A percentile compares a stretch with the other conserved stretches of the same genome.
phyloP scores from a whole-genome alignment of 345 rosid species.

The Aurinia saxatilis region DNA sequence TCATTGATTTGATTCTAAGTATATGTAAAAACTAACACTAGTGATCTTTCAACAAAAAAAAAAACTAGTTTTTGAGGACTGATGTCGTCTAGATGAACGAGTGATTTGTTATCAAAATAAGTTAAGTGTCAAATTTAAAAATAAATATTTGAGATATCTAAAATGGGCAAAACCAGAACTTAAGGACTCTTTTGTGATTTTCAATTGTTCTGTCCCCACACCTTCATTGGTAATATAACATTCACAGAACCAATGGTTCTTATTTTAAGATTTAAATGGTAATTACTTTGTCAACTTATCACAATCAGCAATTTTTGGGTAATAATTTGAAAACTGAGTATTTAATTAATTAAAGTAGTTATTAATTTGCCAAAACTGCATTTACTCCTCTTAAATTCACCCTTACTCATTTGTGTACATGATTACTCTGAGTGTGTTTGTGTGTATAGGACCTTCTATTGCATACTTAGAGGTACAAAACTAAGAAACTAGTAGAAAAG shows the following conservation, averaged over 20 bases:
- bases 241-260: not conserved
- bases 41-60: no score
- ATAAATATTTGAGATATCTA: not conserved
- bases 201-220: not conserved
- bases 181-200: not conserved
- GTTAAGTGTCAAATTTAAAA: not conserved
- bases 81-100: no score
- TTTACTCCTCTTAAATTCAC: slow-evolving; percentile 3
- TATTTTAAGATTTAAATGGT: not conserved
- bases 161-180: no score
- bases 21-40: no score
- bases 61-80: no score
- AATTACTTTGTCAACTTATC: slow-evolving; percentile 9
- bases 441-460: not conserved
- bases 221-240: not conserved
- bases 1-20: no score
- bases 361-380: slow-evolving; percentile 12
- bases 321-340: not conserved
- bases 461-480: not conserved
- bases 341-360: slow-evolving; percentile 3
- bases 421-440: not conserved
- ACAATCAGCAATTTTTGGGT: not conserved
- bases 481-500: not conserved
- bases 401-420: not conserved
- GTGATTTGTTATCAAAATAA: no score